Evolutionary conservation across 2,329 filamentous ascomycete species (phyloP), one percentile per base, ranked within the genome.

Genomic region (Colletotrichum endophyticum): DNA sequence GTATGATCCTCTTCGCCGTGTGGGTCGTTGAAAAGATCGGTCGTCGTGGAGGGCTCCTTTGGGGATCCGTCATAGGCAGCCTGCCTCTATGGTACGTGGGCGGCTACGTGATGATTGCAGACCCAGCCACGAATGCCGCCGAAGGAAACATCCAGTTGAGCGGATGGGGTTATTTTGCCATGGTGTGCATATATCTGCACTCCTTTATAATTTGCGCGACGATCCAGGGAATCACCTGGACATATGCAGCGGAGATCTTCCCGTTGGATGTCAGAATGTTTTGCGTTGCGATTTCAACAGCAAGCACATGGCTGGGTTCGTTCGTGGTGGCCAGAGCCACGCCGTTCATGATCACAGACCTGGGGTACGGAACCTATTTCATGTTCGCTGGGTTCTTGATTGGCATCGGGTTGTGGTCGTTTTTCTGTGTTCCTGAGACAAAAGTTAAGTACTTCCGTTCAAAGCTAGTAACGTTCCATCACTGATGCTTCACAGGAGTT

Each of bases 381-480:
- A 87, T 90, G 81, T 91, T 90, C 76, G 88, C 86, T 3, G 82
- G 85, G 0, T 83, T 89, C 36, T 86, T 88, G 68, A 82, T 89
- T 13, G 76, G 83, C 30, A 86, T 88, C 76, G 84, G 87, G 13
- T 79, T 88, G 62, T 90, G 87, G 80, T 84, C 88, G 3, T 86
- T 85, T 71, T 88, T 89, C 81, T 87, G 88, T 64, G 83, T 90
- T 1, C 89, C 89, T 2, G 88, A 90, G 79, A 90, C 89, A 4
- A 90, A 89, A 80, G 88, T 88, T 75, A 2, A 32, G 61, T 25
- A 6, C 49, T 34, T 12, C n/a, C n/a, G 4, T 22, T 28, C n/a
- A 12, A 53, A 12, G 11, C 27, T 19, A 8, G 22, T 34, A 11
- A 27, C 5, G 27, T 70, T 12, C 25, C 25, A 13, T 57, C 27